Conservation (phyloP, 345 rosid species). For the Eucalyptus tenuipes region DNA sequence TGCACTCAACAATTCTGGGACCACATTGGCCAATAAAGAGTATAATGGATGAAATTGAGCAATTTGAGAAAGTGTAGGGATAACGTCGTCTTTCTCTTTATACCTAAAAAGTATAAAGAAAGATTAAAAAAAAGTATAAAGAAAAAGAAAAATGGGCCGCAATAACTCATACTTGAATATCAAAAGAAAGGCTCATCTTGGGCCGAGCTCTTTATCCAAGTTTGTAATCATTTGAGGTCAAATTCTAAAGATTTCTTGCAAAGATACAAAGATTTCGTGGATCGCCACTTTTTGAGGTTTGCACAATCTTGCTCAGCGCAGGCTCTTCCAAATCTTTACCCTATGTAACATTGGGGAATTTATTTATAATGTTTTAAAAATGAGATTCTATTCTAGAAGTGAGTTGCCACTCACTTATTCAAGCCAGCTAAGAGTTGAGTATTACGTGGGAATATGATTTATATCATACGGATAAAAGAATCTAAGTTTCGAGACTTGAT, state of each 20-base stretch:
- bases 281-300: not conserved
- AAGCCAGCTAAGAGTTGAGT: rapidly evolving
- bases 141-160: not conserved
- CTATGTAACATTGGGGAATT: not conserved
- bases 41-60: too few relatives aligned
- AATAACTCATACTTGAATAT: not conserved
- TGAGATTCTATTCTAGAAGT: not conserved
- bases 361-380: not conserved
- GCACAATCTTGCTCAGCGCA: not conserved
- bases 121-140: too few relatives aligned
- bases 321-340: not conserved
- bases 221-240: not conserved
- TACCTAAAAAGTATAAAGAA: not conserved
- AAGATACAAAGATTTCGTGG: too few relatives aligned
- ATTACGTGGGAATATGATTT: rapidly evolving
- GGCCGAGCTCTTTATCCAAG: not conserved
- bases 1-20: not conserved
- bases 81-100: too few relatives aligned
- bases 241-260: not conserved
- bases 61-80: not conserved
- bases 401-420: too few relatives aligned
- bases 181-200: not conserved
- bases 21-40: not conserved
- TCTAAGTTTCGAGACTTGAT: not conserved
- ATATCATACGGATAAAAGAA: rapidly evolving